These are phyloP conservation scores for Diplodia corticola DNA, from an alignment of 2,329 filamentous ascomycete species.

Conservation along the genomic window DNA sequence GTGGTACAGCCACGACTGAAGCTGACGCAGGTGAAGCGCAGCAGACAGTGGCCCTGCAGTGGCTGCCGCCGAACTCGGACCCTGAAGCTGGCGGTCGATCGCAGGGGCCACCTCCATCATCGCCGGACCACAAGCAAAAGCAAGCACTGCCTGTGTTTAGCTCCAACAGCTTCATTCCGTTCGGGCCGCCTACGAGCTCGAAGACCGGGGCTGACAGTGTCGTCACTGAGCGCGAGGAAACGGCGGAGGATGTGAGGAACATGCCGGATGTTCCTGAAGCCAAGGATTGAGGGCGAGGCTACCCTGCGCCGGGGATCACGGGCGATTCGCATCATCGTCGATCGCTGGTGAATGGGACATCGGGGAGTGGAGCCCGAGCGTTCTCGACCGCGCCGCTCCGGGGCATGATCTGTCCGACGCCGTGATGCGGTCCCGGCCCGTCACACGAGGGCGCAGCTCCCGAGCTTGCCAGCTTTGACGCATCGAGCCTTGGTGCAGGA, in stretches of 20 bases:
- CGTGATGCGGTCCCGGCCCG: constrained; percentile 1
- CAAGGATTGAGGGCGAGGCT: constrained; percentile 14
- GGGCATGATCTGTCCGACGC: constrained; percentile 4
- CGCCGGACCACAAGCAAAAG: constrained; percentile 34
- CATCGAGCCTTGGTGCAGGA: neutral
- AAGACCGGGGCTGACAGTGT: neutral
- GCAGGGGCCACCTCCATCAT: constrained; percentile 24
- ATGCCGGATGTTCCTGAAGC: constrained; percentile 8
- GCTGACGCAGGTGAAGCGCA: constrained; percentile 16
- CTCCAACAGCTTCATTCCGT: constrained; percentile 41
- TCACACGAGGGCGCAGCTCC: constrained; percentile 11
- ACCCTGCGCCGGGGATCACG: constrained; percentile 15
- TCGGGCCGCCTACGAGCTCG: constrained; percentile 25
- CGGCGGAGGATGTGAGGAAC: neutral
- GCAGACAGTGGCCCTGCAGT: constrained; percentile 33
- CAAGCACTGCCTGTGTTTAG: constrained; percentile 53
- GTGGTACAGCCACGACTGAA: neutral
- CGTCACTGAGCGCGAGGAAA: constrained; percentile 8
- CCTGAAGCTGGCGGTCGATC: constrained; percentile 20
- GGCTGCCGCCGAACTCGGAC: constrained; percentile 37
- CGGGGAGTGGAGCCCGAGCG: neutral
- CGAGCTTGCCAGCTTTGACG: neutral
- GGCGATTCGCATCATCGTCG: constrained; percentile 15
- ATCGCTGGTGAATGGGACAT: neutral
- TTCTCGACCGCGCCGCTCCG: neutral